Evolutionary conservation across 768 basidiomycete genomes (phyloP).

Genomic region (Trichaptum fuscoviolaceum): DNA sequence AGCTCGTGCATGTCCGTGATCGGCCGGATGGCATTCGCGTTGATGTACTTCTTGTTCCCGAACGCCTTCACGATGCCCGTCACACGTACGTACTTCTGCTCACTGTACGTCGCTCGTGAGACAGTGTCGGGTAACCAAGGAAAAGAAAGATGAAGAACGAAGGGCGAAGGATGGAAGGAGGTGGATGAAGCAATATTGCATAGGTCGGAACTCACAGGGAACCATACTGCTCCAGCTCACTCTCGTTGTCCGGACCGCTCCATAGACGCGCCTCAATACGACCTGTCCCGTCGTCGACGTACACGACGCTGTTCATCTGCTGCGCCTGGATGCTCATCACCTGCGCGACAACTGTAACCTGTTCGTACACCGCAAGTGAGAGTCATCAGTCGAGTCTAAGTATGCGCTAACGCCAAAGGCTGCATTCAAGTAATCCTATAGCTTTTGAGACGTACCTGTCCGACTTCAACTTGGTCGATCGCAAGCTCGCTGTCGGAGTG

Average conservation of each 20-base stretch:
- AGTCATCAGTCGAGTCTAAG: not conserved
- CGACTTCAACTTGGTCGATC: constrained; percentile 74
- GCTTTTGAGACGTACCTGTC: constrained; percentile 51
- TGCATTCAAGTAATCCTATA: not conserved
- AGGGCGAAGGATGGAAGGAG: too few relatives aligned
- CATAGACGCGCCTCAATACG: constrained; percentile 75
- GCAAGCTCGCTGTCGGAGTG: constrained; percentile 88
- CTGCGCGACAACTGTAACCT: constrained; percentile 75
- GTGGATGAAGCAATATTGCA: too few relatives aligned
- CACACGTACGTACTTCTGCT: constrained; percentile 74
- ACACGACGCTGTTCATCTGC: constrained; percentile 76
- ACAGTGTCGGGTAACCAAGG: too few relatives aligned
- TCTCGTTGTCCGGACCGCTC: constrained; percentile 61
- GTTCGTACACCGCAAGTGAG: not conserved
- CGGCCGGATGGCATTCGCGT: constrained; percentile 66
- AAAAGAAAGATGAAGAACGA: too few relatives aligned
- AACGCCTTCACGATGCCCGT: constrained; percentile 81
- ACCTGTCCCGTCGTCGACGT: constrained; percentile 84
- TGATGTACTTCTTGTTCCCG: constrained; percentile 75
- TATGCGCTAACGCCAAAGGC: not conserved
- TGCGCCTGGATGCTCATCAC: constrained; percentile 63
- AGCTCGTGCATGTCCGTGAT: constrained; percentile 70
- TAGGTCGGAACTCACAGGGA: not conserved
- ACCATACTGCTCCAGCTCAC: constrained; percentile 44
- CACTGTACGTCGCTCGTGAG: constrained; percentile 43